A percentile compares a stretch with the other conserved stretches of the same genome.
Evolutionary conservation across 106 monocot species (phyloP).

Genomic region (Narthecium ossifragum): DNA sequence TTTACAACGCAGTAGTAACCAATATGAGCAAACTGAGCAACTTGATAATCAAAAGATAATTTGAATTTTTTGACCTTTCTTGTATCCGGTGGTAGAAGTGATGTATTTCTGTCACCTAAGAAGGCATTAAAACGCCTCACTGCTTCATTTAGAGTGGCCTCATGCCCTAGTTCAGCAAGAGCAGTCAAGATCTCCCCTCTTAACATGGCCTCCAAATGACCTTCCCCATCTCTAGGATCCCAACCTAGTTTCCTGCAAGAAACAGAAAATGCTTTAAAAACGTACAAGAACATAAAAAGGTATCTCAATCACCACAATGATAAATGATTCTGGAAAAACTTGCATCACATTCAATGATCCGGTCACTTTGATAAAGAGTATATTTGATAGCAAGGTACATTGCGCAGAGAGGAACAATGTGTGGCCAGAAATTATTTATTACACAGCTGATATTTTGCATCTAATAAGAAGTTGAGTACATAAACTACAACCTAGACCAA

Average conservation of each 20-base stretch:
- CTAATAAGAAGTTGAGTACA: no score
- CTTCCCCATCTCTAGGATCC: conserved; percentile 78
- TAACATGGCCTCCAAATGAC: conserved; percentile 84
- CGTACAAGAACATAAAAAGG: not conserved
- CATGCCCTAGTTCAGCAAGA: conserved; percentile 70
- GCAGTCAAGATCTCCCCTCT: conserved; percentile 65
- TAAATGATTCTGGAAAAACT: no score
- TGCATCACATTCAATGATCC: no score
- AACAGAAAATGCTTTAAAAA: conserved; percentile 8
- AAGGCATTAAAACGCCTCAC: conserved; percentile 51
- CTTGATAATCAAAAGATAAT: not conserved
- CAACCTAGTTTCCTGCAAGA: conserved; percentile 72
- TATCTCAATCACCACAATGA: no score
- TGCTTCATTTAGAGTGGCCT: conserved; percentile 64
- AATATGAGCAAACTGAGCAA: not conserved
- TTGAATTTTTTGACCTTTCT: conserved; percentile 49
- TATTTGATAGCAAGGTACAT: not conserved
- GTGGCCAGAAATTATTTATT: no score
- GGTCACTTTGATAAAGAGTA: no score
- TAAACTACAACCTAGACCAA: no score
- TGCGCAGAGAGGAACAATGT: no score
- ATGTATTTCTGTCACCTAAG: conserved; percentile 59
- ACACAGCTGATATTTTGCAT: no score
- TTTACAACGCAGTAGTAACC: not conserved
- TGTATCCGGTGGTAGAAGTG: conserved; percentile 78